Conservation (phyloP, 176 grass and related monocot species). For the Zea mays region DNA sequence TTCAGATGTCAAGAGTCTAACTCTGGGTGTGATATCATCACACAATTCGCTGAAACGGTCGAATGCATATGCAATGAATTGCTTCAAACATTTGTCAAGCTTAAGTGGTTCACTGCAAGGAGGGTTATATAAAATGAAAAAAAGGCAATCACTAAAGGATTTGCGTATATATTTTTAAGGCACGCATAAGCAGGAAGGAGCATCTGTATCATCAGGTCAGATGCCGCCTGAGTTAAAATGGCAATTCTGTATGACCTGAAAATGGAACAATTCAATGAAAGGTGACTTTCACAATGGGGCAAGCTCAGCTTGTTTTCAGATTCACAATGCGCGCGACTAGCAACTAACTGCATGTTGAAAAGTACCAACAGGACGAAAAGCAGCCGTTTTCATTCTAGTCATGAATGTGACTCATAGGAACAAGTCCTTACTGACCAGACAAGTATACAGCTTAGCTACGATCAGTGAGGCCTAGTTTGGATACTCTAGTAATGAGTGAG, state of each 20-base stretch:
- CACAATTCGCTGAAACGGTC: slow-evolving; percentile 17
- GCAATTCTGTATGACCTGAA: not conserved
- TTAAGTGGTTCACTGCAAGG: not conserved
- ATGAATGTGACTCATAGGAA: not conserved
- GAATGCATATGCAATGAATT: not conserved
- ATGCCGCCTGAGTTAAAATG: not conserved
- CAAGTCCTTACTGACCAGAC: not conserved
- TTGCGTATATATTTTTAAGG: not conserved
- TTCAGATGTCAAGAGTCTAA: not conserved
- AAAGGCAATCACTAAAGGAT: not conserved
- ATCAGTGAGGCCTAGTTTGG: too few relatives aligned
- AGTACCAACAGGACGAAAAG: not conserved
- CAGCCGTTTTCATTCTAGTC: not conserved
- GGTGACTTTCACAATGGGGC: not conserved
- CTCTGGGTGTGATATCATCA: not conserved
- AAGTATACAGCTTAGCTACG: not conserved
- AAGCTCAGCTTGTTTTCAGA: not conserved
- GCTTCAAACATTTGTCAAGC: not conserved
- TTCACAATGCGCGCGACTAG: not conserved
- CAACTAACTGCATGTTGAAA: not conserved
- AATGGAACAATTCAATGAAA: not conserved
- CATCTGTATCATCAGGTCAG: not conserved
- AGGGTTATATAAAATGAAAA: not conserved
- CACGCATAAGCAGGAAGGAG: not conserved
- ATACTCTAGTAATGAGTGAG: too few relatives aligned